A percentile compares a stretch with the other conserved stretches of the same genome.
These are phyloP conservation scores for Talaromyces sp. DNA, from an alignment of 2,329 filamentous ascomycete genomes.

Conservation along the genomic window DNA sequence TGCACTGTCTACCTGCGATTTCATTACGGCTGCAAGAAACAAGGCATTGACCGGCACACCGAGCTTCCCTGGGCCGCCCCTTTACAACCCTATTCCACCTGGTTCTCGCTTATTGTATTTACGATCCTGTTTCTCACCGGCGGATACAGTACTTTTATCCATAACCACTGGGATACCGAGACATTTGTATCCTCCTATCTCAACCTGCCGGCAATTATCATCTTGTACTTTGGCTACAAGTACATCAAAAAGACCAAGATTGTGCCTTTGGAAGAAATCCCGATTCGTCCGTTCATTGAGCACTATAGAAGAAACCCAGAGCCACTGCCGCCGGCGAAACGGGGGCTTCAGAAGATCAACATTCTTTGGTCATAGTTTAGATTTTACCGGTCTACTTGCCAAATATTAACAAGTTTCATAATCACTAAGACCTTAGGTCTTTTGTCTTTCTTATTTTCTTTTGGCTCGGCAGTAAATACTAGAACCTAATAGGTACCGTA, in stretches of 20 bases:
- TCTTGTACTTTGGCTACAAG: constrained; percentile 50
- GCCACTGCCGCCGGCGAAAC: constrained; percentile 17
- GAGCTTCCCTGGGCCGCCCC: constrained; percentile 2
- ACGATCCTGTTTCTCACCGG: constrained; percentile 63
- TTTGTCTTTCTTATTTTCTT: background rate
- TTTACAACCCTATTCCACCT: constrained; percentile 61
- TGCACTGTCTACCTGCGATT: constrained; percentile 1
- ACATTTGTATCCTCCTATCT: constrained; percentile 63
- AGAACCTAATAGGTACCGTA: background rate
- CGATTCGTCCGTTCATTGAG: constrained; percentile 30
- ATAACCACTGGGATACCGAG: constrained; percentile 33
- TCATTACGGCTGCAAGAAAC: background rate
- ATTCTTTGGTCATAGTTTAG: constrained; percentile 20
- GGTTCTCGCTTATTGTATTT: constrained; percentile 48
- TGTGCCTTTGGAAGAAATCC: constrained; percentile 25
- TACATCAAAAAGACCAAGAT: constrained; percentile 36
- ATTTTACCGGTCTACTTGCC: background rate
- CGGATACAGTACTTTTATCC: constrained; percentile 64
- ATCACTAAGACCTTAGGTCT: background rate
- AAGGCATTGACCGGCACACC: background rate
- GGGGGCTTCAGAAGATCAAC: constrained; percentile 18
- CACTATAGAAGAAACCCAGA: constrained; percentile 22
- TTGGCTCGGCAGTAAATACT: background rate
- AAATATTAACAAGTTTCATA: background rate
- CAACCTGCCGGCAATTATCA: constrained; percentile 56